A percentile compares a stretch with the other conserved stretches of the same genome.
Conservation (phyloP, 768 basidiomycete species). For the Coprinopsis strossmayeri region DNA sequence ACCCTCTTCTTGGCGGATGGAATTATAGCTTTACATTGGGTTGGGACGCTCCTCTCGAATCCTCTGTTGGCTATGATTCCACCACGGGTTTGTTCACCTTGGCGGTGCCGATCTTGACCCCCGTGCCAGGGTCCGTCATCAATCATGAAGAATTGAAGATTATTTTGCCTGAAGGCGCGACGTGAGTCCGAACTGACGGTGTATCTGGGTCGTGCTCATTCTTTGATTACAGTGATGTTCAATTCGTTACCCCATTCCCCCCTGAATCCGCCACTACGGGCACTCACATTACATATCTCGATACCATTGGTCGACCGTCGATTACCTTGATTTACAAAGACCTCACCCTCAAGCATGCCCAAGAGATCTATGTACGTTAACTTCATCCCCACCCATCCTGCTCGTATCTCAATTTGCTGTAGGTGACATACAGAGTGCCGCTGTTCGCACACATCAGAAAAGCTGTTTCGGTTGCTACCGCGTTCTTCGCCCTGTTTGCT, state of each 20-base stretch:
- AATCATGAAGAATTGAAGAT: conserved; percentile 74
- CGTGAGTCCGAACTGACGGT: conserved; percentile 44
- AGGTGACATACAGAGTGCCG: conserved; percentile 89
- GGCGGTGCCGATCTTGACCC: conserved; percentile 81
- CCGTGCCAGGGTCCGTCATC: conserved; percentile 73
- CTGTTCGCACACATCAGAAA: conserved; percentile 80
- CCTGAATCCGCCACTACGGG: conserved; percentile 52
- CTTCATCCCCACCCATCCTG: not conserved
- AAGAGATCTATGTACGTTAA: conserved; percentile 71
- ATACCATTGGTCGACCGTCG: conserved; percentile 82
- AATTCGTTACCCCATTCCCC: conserved; percentile 73
- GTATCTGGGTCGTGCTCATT: conserved; percentile 7
- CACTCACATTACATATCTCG: conserved; percentile 85
- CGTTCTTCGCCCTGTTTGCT: conserved; percentile 62
- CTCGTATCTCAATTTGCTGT: conserved; percentile 5
- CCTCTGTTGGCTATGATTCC: conserved; percentile 61
- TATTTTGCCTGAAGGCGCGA: conserved; percentile 92
- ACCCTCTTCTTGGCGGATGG: conserved; percentile 95
- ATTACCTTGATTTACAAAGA: conserved; percentile 67
- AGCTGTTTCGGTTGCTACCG: conserved; percentile 69
- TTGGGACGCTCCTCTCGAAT: conserved; percentile 82
- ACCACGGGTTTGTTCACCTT: conserved; percentile 62
- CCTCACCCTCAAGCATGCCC: conserved; percentile 74
- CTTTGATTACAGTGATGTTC: conserved; percentile 55
- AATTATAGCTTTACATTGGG: conserved; percentile 94